Conservation (phyloP, 768 basidiomycete genomes). For the Dacryopinax spathularia region DNA sequence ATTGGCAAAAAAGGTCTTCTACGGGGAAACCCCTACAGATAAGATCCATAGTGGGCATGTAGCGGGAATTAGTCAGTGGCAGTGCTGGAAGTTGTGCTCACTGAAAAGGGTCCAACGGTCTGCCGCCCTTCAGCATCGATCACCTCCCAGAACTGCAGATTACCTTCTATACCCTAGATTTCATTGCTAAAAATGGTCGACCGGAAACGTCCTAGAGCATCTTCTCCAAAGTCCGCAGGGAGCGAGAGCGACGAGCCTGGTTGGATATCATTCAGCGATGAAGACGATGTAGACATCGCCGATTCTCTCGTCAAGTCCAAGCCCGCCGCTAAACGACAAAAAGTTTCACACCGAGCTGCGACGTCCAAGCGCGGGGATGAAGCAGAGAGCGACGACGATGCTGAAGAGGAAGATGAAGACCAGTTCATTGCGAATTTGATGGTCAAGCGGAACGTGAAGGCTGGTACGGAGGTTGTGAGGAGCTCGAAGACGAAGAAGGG, state of each 20-base stretch:
- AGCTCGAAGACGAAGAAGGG: constrained; percentile 48
- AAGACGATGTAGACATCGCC: constrained; percentile 11
- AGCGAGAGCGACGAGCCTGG: background rate
- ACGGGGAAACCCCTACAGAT: no score
- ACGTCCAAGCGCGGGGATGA: background rate
- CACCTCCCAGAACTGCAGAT: no score
- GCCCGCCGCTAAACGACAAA: background rate
- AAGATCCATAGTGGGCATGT: no score
- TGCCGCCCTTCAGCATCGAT: background rate
- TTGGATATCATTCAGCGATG: constrained; percentile 1
- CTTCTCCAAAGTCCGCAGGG: background rate
- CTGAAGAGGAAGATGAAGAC: constrained; percentile 40
- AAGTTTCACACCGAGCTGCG: background rate
- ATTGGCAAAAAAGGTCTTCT: no score
- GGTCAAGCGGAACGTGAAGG: constrained; percentile 54
- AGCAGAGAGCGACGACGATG: constrained; percentile 24
- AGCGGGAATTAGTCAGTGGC: constrained; percentile 8
- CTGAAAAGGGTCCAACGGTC: no score
- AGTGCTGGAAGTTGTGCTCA: background rate
- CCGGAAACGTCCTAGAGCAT: background rate
- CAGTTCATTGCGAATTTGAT: constrained; percentile 57
- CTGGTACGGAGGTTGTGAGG: constrained; percentile 62
- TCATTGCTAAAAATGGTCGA: background rate
- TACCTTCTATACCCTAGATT: background rate
- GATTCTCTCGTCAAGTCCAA: background rate